Conservation (phyloP, 2,329 filamentous ascomycete species). For the Trichoderma koningii region DNA sequence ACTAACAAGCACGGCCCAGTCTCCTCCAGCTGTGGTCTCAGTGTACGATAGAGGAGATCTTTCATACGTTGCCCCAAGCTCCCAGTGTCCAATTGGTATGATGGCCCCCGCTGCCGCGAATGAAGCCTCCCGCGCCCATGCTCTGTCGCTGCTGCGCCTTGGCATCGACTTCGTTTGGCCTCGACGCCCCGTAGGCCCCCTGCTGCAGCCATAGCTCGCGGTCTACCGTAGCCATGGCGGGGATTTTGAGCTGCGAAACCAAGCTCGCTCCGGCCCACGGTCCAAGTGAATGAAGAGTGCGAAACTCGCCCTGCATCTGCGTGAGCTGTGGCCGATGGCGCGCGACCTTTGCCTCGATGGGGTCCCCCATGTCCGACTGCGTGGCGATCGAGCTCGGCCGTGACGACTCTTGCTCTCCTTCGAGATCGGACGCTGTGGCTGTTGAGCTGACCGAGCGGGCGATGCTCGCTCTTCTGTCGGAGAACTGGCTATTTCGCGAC, state of each 20-base stretch:
- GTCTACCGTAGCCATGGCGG: slow-evolving; percentile 69
- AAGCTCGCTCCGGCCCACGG: slow-evolving; percentile 75
- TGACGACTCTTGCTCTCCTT: slow-evolving; percentile 33
- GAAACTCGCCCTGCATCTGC: slow-evolving; percentile 59
- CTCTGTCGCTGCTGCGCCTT: slow-evolving; percentile 64
- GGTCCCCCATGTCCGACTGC: slow-evolving; percentile 35
- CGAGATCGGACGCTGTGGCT: slow-evolving; percentile 32
- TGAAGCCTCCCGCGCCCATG: slow-evolving; percentile 58
- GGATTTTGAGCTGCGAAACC: slow-evolving; percentile 66
- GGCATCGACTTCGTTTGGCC: slow-evolving; percentile 60
- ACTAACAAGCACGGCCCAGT: background rate
- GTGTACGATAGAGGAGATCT: background rate
- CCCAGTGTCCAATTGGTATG: slow-evolving; percentile 63
- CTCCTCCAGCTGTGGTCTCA: background rate
- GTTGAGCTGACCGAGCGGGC: slow-evolving; percentile 32
- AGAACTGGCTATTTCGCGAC: slow-evolving; percentile 43
- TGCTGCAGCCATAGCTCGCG: slow-evolving; percentile 70
- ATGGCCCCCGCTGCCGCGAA: slow-evolving; percentile 41
- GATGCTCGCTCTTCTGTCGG: slow-evolving; percentile 32
- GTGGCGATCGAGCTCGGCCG: slow-evolving; percentile 33
- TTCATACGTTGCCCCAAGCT: slow-evolving; percentile 57
- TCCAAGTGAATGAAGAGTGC: slow-evolving; percentile 69
- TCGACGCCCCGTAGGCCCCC: slow-evolving; percentile 63
- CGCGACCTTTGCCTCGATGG: slow-evolving; percentile 43
- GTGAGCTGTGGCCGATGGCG: slow-evolving; percentile 42